phyloP scores from a whole-genome alignment of 2,329 filamentous ascomycete genomes.

The Monosporascus sp. region DNA sequence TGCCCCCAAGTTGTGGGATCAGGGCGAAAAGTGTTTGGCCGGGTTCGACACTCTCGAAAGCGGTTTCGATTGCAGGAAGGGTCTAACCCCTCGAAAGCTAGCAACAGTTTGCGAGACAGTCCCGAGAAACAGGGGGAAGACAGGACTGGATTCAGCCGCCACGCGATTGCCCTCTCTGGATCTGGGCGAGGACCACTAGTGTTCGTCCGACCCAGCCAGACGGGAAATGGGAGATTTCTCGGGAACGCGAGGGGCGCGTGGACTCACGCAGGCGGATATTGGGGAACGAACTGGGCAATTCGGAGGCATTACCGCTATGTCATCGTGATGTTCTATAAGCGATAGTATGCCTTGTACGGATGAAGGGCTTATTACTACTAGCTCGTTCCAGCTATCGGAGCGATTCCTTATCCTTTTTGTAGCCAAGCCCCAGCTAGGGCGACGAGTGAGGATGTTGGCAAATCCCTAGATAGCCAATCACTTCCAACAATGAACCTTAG shows the following conservation, averaged over 20 bases:
- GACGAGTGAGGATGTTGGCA: background rate
- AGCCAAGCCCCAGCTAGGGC: background rate
- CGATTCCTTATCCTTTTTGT: background rate
- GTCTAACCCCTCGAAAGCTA: background rate
- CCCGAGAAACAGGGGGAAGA: background rate
- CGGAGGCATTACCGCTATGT: background rate
- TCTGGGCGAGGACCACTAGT: background rate
- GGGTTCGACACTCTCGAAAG: background rate
- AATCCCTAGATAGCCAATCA: background rate
- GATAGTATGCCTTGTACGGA: background rate
- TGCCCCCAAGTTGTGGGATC: too few relatives aligned
- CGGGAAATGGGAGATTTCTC: background rate
- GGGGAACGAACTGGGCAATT: background rate
- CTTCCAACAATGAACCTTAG: background rate
- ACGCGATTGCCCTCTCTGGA: background rate
- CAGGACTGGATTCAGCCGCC: background rate
- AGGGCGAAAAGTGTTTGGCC: background rate
- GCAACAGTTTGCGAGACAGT: background rate
- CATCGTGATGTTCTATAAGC: background rate
- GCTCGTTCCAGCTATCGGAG: background rate
- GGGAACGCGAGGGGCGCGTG: background rate
- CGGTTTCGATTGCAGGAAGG: background rate
- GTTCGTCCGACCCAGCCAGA: background rate
- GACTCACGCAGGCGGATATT: too few relatives aligned
- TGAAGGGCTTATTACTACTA: background rate